Conservation (phyloP, 2,329 filamentous ascomycete species). For the Neodidymelliopsis sp. region DNA sequence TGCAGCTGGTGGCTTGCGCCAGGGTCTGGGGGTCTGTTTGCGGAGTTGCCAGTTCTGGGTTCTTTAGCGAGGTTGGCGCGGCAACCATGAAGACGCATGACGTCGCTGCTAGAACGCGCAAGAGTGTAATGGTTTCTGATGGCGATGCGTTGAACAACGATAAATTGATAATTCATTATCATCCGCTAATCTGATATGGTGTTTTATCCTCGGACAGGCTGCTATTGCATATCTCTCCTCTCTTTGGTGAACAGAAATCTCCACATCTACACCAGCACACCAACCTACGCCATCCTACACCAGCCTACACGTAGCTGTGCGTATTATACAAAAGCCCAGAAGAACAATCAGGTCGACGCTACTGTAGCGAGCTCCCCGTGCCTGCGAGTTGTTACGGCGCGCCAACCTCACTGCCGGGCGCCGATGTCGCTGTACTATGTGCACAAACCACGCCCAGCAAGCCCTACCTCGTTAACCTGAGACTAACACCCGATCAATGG, state of each 20-base stretch:
- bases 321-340: conserved; percentile 18
- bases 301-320: conserved; percentile 8
- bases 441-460: no score
- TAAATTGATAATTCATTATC: conserved; percentile 12
- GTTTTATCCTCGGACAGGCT: conserved; percentile 11
- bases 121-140: background rate
- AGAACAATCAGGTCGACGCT: background rate
- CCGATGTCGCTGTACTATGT: background rate
- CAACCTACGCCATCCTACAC: conserved; percentile 3
- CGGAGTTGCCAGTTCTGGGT: conserved; percentile 14
- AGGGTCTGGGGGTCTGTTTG: conserved; percentile 20
- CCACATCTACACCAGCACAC: no score
- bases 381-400: background rate
- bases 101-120: conserved; percentile 2
- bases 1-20: conserved; percentile 3
- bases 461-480: no score
- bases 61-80: conserved; percentile 16
- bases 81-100: conserved; percentile 15
- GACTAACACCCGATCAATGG: no score
- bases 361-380: background rate
- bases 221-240: background rate
- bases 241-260: no score
- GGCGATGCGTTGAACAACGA: background rate
- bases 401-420: background rate
- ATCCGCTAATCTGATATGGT: conserved; percentile 17